Evolutionary conservation across 208 protist genomes (phyloP).

Genomic region (Trypanosoma cruzi): DNA sequence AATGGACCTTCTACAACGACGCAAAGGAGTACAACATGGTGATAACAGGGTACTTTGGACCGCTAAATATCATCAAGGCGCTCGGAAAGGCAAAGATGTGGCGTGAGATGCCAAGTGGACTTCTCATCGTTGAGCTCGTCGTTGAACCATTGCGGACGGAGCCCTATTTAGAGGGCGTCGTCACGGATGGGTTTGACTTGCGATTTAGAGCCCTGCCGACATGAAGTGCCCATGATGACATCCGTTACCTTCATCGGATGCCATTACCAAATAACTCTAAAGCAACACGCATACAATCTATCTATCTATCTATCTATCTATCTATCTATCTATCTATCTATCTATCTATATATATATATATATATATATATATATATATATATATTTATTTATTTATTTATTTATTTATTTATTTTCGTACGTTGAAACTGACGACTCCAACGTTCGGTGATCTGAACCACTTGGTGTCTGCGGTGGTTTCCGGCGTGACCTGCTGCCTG

Average conservation of each 20-base stretch:
- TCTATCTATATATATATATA: not conserved
- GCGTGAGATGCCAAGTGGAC: slow-evolving; percentile 45
- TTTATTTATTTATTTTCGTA: slow-evolving; percentile 99
- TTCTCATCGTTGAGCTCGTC: slow-evolving; percentile 40
- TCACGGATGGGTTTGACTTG: slow-evolving; percentile 45
- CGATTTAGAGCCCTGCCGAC: slow-evolving; percentile 30
- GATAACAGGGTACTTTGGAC: slow-evolving; percentile 50
- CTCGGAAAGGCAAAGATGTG: slow-evolving; percentile 42
- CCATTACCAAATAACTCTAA: too few species aligned
- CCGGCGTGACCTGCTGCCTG: slow-evolving; percentile 95
- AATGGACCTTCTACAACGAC: slow-evolving; percentile 64
- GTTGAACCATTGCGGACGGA: slow-evolving; percentile 40
- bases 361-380: not conserved
- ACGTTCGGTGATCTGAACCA: slow-evolving; percentile 98
- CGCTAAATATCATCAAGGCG: slow-evolving; percentile 29
- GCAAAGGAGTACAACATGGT: slow-evolving; percentile 46
- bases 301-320: too few species aligned
- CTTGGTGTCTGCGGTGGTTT: slow-evolving; percentile 95
- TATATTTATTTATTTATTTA: too few species aligned
- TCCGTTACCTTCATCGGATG: too few species aligned
- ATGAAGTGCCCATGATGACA: too few species aligned
- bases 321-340: not conserved
- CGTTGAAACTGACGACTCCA: slow-evolving; percentile 96
- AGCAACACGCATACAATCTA: too few species aligned
- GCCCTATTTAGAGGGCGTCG: slow-evolving; percentile 38